A percentile compares a stretch with the other conserved stretches of the same genome.
Conservation (phyloP, 192 early-diverging fungal species). For the Coemansia sp. region DNA sequence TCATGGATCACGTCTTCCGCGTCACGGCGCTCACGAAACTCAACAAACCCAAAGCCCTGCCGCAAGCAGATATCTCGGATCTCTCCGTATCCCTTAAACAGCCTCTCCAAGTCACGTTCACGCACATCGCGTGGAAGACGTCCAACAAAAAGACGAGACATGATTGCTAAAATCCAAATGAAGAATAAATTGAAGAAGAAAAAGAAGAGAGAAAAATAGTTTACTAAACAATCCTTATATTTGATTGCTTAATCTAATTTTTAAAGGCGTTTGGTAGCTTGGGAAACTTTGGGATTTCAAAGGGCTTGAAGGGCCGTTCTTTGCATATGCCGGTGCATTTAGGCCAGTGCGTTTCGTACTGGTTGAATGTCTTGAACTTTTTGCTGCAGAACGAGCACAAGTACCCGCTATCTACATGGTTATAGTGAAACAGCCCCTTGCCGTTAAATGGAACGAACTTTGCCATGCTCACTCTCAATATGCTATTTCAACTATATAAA, state of each 20-base stretch:
- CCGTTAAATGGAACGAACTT: constrained; percentile 49
- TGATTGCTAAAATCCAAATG: no score
- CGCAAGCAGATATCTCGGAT: constrained; percentile 79
- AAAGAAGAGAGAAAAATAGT: background rate
- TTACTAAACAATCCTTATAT: background rate
- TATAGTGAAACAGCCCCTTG: constrained; percentile 39
- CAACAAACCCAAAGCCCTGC: constrained; percentile 91
- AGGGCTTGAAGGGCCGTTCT: constrained; percentile 29
- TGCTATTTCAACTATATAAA: background rate
- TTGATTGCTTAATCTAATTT: no score
- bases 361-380: constrained; percentile 20
- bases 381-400: constrained; percentile 40
- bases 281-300: constrained; percentile 25
- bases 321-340: constrained; percentile 50
- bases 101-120: constrained; percentile 78
- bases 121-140: constrained; percentile 80
- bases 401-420: constrained; percentile 18
- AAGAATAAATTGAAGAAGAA: background rate
- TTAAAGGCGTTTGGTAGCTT: constrained; percentile 30
- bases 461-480: constrained; percentile 17
- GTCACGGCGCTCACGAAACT: constrained; percentile 83
- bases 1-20: constrained; percentile 87
- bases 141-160: constrained; percentile 70
- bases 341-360: constrained; percentile 48
- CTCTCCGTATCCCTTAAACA: constrained; percentile 77